A percentile compares a stretch with the other conserved stretches of the same genome.
Evolutionary conservation across 2,329 filamentous ascomycete genomes (phyloP).

Genomic region (Fonsecaea multimorphosa): DNA sequence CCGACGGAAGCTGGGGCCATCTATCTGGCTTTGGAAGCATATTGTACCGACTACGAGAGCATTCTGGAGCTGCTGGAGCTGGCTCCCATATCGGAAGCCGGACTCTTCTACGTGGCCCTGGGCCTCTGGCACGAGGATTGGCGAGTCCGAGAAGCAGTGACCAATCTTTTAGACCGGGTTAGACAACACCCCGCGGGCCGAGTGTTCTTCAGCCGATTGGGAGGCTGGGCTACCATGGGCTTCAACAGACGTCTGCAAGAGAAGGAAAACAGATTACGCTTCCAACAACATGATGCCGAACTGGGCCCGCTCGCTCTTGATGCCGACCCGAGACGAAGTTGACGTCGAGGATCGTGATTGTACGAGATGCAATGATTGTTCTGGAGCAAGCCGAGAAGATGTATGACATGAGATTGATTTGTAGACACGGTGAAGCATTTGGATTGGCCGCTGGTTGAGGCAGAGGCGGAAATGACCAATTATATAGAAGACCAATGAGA

Average conservation of each 20-base stretch:
- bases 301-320: conserved; percentile 19
- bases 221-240: conserved; percentile 85
- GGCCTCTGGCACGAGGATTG: conserved; percentile 89
- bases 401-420: neutral
- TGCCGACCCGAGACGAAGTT: conserved; percentile 23
- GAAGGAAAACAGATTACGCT: conserved; percentile 44
- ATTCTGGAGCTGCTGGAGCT: conserved; percentile 83
- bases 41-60: conserved; percentile 80
- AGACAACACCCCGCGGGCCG: conserved; percentile 86
- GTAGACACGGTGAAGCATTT: neutral
- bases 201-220: conserved; percentile 88
- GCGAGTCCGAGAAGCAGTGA: conserved; percentile 77
- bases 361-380: neutral
- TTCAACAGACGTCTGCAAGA: conserved; percentile 79
- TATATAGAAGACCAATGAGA: conserved; percentile 12
- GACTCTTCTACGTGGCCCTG: conserved; percentile 87
- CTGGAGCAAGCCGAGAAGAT: neutral
- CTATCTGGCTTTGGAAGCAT: conserved; percentile 78
- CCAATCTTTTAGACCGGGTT: conserved; percentile 81
- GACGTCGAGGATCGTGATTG: conserved; percentile 1
- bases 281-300: conserved; percentile 25
- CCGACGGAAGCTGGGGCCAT: conserved; percentile 80
- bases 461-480: conserved; percentile 3
- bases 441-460: neutral
- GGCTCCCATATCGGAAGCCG: conserved; percentile 82